Base-by-base conservation (phyloP, 768 basidiomycete species). In the Cystofilobasidium ferigula region DNA sequence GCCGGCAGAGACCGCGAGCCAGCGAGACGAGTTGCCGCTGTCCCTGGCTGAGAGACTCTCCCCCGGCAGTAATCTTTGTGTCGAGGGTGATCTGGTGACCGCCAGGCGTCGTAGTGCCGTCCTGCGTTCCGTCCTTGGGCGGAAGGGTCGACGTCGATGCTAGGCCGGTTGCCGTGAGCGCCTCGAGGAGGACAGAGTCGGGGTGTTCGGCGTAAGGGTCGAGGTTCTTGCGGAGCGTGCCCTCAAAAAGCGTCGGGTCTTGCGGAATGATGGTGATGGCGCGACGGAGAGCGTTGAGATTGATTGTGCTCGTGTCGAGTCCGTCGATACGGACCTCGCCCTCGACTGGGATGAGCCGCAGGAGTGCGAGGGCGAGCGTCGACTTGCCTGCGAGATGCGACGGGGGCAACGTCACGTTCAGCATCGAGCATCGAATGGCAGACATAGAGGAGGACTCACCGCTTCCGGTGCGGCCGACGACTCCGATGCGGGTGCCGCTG, bases 241-340 rank as follows among this genome's bases (percentile, higher is more conserved):
- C 84, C 80, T 40, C 81, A 80, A 78, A 79, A 28, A 56, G 81
- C 4, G 81, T 81, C 38, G 80, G 72, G 66, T 82, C 82, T 47
- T 84, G 83, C 3, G 83, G 83, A 45, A 84, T 56, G 69, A 85
- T 82, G 2, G 84, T 85, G 63, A 86, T 81, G 63, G 79, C 81
- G 1, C 80, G 78, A 48, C 85, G 77, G 53, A 86, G 74, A 9
- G 77, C 78, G 69, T 85, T 80, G 16, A 86, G 75, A 69, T 84
- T 84, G n/a, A 85, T 72, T 1, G 74, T 73, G 45, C 76, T 73
- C 0, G 81, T 83, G 26, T 76, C 75, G 32, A 81, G 69, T 12
- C 81, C 83, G 69, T 86, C 85, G 62, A 82, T 83, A 67, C 76
- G 77, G 30, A 84, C 80, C 18, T 74, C 76, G 1, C 84, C 85